These are phyloP conservation scores for Mycosphaerella arachidis DNA, from an alignment of 2,329 filamentous ascomycete species.

Conservation along the genomic window DNA sequence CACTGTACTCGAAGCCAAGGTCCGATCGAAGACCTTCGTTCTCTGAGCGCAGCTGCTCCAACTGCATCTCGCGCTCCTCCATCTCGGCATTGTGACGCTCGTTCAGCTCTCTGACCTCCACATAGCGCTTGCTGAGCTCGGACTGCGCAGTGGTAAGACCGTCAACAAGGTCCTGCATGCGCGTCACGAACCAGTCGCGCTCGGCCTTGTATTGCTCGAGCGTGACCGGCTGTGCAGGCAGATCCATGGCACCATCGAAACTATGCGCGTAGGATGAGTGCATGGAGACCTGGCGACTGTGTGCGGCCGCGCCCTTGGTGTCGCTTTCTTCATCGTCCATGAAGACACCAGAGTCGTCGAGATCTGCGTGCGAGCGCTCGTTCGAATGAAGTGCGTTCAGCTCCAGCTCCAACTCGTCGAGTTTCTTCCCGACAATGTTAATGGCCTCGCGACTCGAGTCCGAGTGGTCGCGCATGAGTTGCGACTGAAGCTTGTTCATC, in stretches of 20 bases:
- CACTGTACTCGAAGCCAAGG: constrained; percentile 36
- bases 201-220: constrained; percentile 23
- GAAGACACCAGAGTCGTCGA: constrained; percentile 33
- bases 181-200: constrained; percentile 25
- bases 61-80: constrained; percentile 30
- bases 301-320: constrained; percentile 5
- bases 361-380: constrained; percentile 15
- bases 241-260: constrained; percentile 8
- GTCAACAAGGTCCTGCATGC: constrained; percentile 30
- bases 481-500: constrained; percentile 35
- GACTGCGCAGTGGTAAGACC: constrained; percentile 28
- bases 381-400: constrained; percentile 29
- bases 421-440: constrained; percentile 25
- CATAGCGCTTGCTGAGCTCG: constrained; percentile 31
- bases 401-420: constrained; percentile 32
- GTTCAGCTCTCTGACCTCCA: constrained; percentile 32
- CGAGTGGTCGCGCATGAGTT: constrained; percentile 31
- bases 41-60: constrained; percentile 32
- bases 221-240: constrained; percentile 6
- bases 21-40: constrained; percentile 36
- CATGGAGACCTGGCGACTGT: constrained; percentile 13
- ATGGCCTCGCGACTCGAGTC: constrained; percentile 19
- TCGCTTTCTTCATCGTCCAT: constrained; percentile 24
- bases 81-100: constrained; percentile 27
- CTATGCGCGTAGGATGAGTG: constrained; percentile 7